Evolutionary conservation across 2,329 filamentous ascomycete species (phyloP).

Genomic region (Periglandula ipomoeae): DNA sequence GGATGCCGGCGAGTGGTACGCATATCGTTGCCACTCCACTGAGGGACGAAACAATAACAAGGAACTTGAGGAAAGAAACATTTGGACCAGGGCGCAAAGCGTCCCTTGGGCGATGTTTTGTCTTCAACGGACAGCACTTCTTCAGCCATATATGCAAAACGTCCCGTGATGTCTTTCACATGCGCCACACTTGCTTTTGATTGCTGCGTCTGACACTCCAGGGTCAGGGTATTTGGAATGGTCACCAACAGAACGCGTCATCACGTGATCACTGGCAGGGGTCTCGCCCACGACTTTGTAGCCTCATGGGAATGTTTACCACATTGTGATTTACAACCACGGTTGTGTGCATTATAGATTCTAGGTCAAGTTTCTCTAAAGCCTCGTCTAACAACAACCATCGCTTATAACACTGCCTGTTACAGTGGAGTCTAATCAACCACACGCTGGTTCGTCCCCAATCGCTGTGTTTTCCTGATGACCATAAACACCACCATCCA

Average conservation of each 20-base stretch:
- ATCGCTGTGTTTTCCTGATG: slow-evolving; percentile 13
- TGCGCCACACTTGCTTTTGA: neutral
- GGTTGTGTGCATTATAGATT: no score
- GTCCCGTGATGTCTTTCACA: neutral
- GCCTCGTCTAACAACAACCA: no score
- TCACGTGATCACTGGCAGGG: slow-evolving; percentile 2
- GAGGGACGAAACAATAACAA: neutral
- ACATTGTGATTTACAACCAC: no score
- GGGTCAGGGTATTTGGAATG: neutral
- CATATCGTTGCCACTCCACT: neutral
- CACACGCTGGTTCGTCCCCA: slow-evolving; percentile 30
- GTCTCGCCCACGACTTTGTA: no score
- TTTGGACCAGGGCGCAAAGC: neutral
- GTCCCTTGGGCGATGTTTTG: no score
- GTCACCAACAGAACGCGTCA: slow-evolving; percentile 4
- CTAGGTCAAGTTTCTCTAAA: no score
- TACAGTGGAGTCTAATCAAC: slow-evolving; percentile 25
- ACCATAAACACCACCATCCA: slow-evolving; percentile 47
- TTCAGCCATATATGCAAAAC: neutral
- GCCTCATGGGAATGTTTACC: no score
- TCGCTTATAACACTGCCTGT: no score
- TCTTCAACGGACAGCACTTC: neutral
- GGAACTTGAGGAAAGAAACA: neutral
- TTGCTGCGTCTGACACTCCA: neutral
- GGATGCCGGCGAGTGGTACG: no score